Evolutionary conservation across 2,329 filamentous ascomycete species (phyloP).

Genomic region (Tricladium varicosporioides): DNA sequence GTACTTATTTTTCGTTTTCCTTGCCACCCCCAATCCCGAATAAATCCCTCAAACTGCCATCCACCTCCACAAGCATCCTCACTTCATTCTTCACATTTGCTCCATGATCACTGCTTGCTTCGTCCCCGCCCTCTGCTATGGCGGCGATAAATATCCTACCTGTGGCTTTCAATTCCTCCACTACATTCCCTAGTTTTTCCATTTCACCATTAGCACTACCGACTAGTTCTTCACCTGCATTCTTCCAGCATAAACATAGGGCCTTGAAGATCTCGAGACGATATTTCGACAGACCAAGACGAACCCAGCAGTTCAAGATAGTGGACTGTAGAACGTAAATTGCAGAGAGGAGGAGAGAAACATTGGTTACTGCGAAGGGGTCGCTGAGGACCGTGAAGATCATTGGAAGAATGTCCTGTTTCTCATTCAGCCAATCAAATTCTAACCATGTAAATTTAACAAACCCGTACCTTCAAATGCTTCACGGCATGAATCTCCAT

Average conservation of each 20-base stretch:
- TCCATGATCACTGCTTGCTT: background rate
- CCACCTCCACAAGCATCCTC: slow-evolving; percentile 19
- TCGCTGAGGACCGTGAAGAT: slow-evolving; percentile 63
- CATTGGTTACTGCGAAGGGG: slow-evolving; percentile 60
- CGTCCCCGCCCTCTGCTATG: no score
- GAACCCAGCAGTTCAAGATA: slow-evolving; percentile 66
- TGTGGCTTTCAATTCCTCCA: background rate
- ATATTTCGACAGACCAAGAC: slow-evolving; percentile 48
- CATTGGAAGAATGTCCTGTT: slow-evolving; percentile 64
- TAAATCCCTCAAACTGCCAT: no score
- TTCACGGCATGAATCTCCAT: slow-evolving; percentile 64
- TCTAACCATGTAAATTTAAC: background rate
- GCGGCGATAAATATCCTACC: no score
- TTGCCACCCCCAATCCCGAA: no score
- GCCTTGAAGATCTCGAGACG: slow-evolving; percentile 62
- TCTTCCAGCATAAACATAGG: slow-evolving; percentile 61
- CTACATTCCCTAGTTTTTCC: background rate
- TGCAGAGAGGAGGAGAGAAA: slow-evolving; percentile 50
- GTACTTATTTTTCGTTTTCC: no score
- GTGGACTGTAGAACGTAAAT: slow-evolving; percentile 51
- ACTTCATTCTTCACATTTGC: slow-evolving; percentile 21
- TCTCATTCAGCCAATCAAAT: background rate
- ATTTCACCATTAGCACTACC: slow-evolving; percentile 7
- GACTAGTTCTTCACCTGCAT: slow-evolving; percentile 24
- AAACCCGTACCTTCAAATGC: slow-evolving; percentile 57